Base-by-base conservation (phyloP, 345 rosid species). In the Chamaenerion angustifolium region DNA sequence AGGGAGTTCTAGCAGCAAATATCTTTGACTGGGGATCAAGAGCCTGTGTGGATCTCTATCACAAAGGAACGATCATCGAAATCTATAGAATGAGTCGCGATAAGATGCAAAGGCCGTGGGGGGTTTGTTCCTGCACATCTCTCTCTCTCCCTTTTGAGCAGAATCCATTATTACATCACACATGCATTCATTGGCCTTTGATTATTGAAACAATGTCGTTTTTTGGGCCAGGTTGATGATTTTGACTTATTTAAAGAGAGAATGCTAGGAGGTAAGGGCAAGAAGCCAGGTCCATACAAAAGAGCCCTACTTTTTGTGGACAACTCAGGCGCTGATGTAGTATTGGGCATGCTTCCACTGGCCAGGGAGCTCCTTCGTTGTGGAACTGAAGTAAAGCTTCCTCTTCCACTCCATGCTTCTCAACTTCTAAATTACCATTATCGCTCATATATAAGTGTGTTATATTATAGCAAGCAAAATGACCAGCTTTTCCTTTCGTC, bases 11-110 rank as follows among this genome's bases (percentile, higher is more conserved):
- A 49, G 98, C 98, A 62, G 98, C 98, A 54, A 92, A 92, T 55
- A 92, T 92, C 71, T 92, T 92, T 56, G 98, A 92, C 69, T 92
- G 98, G 98, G 98, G 98, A 60, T 87, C 96, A 56, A 83, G 94
- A 49, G 95, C 98, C 23, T 92, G 98, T 68, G 98, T 92, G 68
- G 98, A 92, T 56, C 88, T 92, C 53, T 92, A 92, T 68, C 98
- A 84, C 59, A 84, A 92, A 61, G 98, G 98, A 55, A 92, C 98
- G 35, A 92, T 92, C 51, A 92, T 92, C 58, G 98, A 92, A 70
- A 92, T 92, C 58, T 92, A 92, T 54, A 78, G 98, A 71, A 92
- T 92, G 98, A 92, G 98, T 56, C 89, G 98, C 57, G 65, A 87
- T 65, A 92, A 92, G 68, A 92, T 92, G 98, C 98, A 84, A 56